A percentile compares a stretch with the other conserved stretches of the same genome.
These are phyloP conservation scores for Agastache rugosa DNA, from an alignment of 257 asterid genomes.

Conservation along the genomic window DNA sequence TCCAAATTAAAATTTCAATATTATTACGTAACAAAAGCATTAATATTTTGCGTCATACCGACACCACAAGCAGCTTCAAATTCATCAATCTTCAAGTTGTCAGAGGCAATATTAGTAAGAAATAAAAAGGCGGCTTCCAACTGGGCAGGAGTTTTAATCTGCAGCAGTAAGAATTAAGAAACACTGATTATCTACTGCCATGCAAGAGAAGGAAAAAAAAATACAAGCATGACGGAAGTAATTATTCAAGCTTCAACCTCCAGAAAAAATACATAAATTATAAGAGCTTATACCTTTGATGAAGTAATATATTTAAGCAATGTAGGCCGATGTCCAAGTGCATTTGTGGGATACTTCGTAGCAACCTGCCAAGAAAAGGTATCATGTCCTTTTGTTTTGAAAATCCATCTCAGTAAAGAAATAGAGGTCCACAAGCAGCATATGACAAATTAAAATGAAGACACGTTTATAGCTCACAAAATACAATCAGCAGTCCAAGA, in stretches of 20 bases:
- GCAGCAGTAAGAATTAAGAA: conserved; percentile 31
- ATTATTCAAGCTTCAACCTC: not conserved
- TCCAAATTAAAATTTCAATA: conserved; percentile 6
- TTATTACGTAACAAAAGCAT: not conserved
- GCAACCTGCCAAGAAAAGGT: conserved; percentile 65
- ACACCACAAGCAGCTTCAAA: conserved; percentile 92
- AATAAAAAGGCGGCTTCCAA: conserved; percentile 79
- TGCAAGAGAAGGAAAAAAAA: not conserved
- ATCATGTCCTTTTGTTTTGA: not conserved
- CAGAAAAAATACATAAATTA: not conserved
- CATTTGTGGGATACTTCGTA: conserved; percentile 81
- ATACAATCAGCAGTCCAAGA: conserved; percentile 16
- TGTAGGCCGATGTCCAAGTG: conserved; percentile 79
- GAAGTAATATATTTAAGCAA: conserved; percentile 70
- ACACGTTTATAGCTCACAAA: conserved; percentile 17
- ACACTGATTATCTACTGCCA: conserved; percentile 6
- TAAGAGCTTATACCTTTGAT: conserved; percentile 57
- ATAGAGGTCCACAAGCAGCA: not conserved
- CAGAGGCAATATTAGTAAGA: conserved; percentile 62
- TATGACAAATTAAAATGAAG: not conserved
- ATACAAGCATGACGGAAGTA: not conserved
- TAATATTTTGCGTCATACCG: conserved; percentile 52
- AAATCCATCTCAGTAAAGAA: conserved; percentile 5
- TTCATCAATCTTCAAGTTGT: conserved; percentile 53
- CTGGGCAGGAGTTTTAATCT: conserved; percentile 83